Conservation (phyloP, 805 yeast species). For the Metschnikowia amazonensis region DNA sequence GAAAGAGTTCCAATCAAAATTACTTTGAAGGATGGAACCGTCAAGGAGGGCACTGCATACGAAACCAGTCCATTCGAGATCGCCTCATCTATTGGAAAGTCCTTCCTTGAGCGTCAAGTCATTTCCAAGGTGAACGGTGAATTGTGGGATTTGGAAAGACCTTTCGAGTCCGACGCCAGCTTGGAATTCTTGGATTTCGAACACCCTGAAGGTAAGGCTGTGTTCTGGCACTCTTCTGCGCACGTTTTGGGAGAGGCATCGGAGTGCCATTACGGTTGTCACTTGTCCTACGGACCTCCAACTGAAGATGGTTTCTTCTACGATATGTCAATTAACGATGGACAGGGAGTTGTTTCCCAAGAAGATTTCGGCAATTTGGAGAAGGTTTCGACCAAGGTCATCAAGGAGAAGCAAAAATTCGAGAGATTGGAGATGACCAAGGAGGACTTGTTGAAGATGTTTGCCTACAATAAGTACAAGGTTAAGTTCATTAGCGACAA, state of each 20-base stretch:
- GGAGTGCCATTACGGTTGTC: constrained; percentile 94
- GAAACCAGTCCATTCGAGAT: constrained; percentile 88
- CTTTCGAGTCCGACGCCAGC: constrained; percentile 66
- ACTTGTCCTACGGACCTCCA: constrained; percentile 87
- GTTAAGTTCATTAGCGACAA: constrained; percentile 80
- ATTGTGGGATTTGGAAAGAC: constrained; percentile 94
- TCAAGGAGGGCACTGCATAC: constrained; percentile 75
- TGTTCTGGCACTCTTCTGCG: constrained; percentile 98
- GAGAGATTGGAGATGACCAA: constrained; percentile 91
- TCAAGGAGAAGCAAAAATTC: constrained; percentile 92
- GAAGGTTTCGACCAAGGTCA: constrained; percentile 80
- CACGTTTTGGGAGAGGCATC: constrained; percentile 98
- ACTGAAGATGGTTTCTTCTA: constrained; percentile 97
- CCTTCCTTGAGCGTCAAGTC: constrained; percentile 84
- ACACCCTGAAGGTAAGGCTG: constrained; percentile 89
- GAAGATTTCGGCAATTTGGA: constrained; percentile 82
- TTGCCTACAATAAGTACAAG: constrained; percentile 92
- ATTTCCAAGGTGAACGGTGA: constrained; percentile 84
- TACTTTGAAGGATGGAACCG: constrained; percentile 82
- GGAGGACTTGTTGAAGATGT: constrained; percentile 89
- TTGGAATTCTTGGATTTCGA: constrained; percentile 89
- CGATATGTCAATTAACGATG: constrained; percentile 83
- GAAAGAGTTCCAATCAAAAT: constrained; percentile 60
- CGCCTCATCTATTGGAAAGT: constrained; percentile 79
- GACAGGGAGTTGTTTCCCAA: constrained; percentile 66